phyloP scores from a whole-genome alignment of 2,329 filamentous ascomycete genomes.

The Aspergillus sp. region DNA sequence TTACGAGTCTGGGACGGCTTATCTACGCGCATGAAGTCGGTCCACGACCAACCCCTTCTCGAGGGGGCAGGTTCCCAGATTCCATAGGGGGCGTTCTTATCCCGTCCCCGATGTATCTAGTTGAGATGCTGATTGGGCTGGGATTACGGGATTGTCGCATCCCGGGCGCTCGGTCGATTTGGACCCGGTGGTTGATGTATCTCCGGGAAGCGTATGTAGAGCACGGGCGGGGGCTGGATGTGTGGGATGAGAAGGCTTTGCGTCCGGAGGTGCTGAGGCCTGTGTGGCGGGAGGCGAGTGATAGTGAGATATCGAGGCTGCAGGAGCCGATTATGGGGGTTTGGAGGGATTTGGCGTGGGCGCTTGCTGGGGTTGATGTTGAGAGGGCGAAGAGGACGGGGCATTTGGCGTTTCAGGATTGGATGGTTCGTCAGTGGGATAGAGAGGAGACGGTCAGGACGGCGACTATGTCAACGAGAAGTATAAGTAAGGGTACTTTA shows the following conservation, averaged over 20 bases:
- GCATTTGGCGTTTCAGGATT: not conserved
- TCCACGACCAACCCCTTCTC: not conserved
- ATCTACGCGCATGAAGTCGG: not conserved
- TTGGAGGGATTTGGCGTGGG: not conserved
- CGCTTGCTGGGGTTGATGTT: not conserved
- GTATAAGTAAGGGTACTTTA: too few species aligned
- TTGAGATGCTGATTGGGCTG: not conserved
- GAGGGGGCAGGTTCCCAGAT: not conserved
- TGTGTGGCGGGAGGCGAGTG: not conserved
- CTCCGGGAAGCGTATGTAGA: not conserved
- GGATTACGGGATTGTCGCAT: not conserved
- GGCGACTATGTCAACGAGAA: too few species aligned
- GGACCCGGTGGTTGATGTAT: not conserved
- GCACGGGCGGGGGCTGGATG: not conserved
- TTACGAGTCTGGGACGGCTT: not conserved
- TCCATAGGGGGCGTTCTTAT: not conserved
- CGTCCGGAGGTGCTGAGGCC: not conserved
- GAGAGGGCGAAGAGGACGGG: not conserved
- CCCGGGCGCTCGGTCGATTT: not conserved
- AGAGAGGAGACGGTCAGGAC: not conserved
- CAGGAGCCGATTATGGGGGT: not conserved
- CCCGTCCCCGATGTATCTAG: not conserved
- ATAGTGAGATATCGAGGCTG: not conserved
- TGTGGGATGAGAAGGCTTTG: not conserved
- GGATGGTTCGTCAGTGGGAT: not conserved